phyloP scores from a whole-genome alignment of 148 eudicot genomes.

The Bassia scoparia region DNA sequence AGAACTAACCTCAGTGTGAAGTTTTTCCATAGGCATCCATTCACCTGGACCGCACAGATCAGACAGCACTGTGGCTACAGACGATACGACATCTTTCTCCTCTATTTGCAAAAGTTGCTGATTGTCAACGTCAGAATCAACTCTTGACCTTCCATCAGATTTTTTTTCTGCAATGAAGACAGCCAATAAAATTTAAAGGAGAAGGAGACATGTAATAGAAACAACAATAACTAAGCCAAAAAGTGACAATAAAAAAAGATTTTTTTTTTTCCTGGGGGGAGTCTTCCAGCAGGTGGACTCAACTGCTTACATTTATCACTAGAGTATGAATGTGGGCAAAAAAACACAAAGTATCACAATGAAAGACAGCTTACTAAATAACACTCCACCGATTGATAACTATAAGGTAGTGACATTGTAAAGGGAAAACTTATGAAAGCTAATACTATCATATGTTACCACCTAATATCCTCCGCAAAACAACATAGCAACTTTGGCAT shows the following conservation, averaged over 20 bases:
- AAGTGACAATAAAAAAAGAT: too few relatives aligned
- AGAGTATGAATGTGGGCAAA: neutral
- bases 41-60: conserved; percentile 93
- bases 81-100: conserved; percentile 82
- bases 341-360: neutral
- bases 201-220: too few relatives aligned
- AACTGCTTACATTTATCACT: neutral
- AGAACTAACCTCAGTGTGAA: conserved; percentile 68
- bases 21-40: conserved; percentile 97
- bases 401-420: too few relatives aligned
- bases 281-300: conserved; percentile 3
- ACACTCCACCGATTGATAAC: too few relatives aligned
- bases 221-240: too few relatives aligned
- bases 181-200: too few relatives aligned
- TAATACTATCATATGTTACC: too few relatives aligned
- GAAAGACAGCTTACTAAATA: too few relatives aligned
- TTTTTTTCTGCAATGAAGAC: conserved; percentile 49
- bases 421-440: too few relatives aligned
- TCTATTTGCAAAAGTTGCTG: conserved; percentile 73
- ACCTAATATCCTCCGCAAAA: too few relatives aligned
- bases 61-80: conserved; percentile 74
- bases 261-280: too few relatives aligned
- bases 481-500: too few relatives aligned
- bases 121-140: conserved; percentile 71
- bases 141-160: conserved; percentile 66